phyloP scores from a whole-genome alignment of 306 rosid species.

The Prosopis cineraria region DNA sequence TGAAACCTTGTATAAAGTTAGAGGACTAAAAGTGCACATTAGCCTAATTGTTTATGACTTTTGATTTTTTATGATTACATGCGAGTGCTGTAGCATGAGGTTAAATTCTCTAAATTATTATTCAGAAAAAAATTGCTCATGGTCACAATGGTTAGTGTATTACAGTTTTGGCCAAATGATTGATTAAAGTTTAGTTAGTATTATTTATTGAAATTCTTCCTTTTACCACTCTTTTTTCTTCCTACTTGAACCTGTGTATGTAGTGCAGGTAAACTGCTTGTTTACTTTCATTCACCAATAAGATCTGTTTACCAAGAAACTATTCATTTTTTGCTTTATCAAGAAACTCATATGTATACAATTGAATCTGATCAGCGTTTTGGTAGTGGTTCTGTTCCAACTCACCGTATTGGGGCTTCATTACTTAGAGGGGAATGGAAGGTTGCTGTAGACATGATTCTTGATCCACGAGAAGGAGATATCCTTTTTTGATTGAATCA shows the following conservation, averaged over 20 bases:
- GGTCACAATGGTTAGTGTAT: background rate
- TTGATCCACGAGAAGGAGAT: constrained; percentile 98
- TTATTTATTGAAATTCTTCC: background rate
- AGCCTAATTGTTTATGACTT: too few species aligned
- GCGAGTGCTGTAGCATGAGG: constrained; percentile 9
- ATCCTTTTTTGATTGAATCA: constrained; percentile 61
- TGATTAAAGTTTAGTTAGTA: background rate
- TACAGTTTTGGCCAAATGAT: constrained; percentile 10
- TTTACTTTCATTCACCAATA: background rate
- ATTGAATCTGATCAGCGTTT: constrained; percentile 68
- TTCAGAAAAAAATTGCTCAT: background rate
- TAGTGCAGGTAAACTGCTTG: background rate
- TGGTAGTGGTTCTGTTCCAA: constrained; percentile 96
- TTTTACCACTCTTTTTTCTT: background rate
- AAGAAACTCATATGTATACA: constrained; percentile 32
- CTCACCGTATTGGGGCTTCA: constrained; percentile 79
- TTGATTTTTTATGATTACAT: constrained; percentile 24
- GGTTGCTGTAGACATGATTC: constrained; percentile 75
- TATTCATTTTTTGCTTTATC: constrained; percentile 14
- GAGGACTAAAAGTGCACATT: too few species aligned
- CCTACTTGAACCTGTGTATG: background rate
- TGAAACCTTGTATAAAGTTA: too few species aligned
- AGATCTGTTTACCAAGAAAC: background rate
- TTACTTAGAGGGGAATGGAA: constrained; percentile 92
- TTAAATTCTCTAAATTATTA: background rate